Conservation (phyloP, 306 rosid species). For the Quercus cerris region DNA sequence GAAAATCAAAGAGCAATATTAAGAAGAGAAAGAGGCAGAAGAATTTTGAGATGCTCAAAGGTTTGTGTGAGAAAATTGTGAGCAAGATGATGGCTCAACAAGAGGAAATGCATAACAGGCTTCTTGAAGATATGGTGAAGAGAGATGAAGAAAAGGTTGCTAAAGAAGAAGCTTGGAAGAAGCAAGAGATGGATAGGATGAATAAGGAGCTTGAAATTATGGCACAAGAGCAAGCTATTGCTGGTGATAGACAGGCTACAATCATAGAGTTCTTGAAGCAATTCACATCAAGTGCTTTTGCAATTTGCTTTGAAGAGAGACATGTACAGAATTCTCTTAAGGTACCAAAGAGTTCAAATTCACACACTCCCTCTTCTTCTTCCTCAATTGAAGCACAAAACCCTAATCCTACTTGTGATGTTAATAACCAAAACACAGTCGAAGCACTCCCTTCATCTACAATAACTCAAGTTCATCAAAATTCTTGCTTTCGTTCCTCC, state of each 20-base stretch:
- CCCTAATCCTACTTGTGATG: constrained; percentile 28
- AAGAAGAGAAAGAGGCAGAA: constrained; percentile 49
- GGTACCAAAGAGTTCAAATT: constrained; percentile 10
- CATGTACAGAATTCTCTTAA: neutral
- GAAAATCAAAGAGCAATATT: constrained; percentile 8
- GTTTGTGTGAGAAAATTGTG: constrained; percentile 65
- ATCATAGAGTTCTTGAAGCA: constrained; percentile 65
- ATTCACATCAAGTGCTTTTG: constrained; percentile 26
- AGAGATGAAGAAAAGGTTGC: constrained; percentile 68
- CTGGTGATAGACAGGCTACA: constrained; percentile 60
- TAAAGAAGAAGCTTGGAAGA: constrained; percentile 81
- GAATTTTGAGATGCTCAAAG: constrained; percentile 60
- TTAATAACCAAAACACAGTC: neutral
- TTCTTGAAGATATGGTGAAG: constrained; percentile 64
- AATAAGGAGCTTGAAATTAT: constrained; percentile 70
- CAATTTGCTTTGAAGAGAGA: neutral
- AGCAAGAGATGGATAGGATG: constrained; percentile 64
- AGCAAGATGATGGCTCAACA: constrained; percentile 73
- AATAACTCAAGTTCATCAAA: constrained; percentile 20
- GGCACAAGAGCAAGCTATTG: constrained; percentile 63
- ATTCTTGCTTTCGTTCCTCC: neutral
- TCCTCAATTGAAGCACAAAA: constrained; percentile 16
- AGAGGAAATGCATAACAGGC: constrained; percentile 68
- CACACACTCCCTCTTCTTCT: neutral
- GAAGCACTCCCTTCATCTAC: constrained; percentile 19